Conservation (phyloP, 495 filamentous ascomycete genomes). For the Echria macrotheca region DNA sequence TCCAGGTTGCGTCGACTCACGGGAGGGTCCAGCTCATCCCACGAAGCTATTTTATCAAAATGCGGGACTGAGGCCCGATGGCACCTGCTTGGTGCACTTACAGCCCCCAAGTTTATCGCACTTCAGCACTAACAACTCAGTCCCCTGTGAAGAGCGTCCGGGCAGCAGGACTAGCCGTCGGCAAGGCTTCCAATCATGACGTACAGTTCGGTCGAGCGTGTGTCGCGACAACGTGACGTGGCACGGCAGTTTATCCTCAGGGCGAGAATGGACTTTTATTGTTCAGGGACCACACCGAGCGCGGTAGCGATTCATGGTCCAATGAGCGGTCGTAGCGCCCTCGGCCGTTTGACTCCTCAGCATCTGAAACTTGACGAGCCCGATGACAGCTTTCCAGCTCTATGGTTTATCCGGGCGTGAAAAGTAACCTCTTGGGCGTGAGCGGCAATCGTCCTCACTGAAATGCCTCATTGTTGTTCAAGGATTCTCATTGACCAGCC, state of each 20-base stretch:
- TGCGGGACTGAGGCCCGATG: background rate
- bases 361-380: conserved; percentile 12
- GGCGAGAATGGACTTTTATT: background rate
- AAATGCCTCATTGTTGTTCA: conserved; percentile 27
- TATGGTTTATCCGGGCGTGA: conserved; percentile 8
- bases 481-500: conserved; percentile 32
- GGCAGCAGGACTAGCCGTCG: too few relatives aligned
- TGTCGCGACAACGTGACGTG: conserved; percentile 4
- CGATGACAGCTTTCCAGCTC: conserved; percentile 10
- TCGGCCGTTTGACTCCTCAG: conserved; percentile 9
- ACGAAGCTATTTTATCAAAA: background rate
- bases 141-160: too few relatives aligned
- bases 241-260: background rate
- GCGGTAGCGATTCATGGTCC: background rate
- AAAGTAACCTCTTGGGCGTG: too few relatives aligned
- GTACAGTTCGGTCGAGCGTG: too few relatives aligned
- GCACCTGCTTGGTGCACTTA: background rate
- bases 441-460: too few relatives aligned
- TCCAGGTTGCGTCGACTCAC: background rate
- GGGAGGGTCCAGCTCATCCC: background rate
- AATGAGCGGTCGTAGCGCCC: conserved; percentile 11
- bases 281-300: conserved; percentile 6
- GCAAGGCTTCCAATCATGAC: too few relatives aligned
- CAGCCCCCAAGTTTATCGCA: too few relatives aligned
- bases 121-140: too few relatives aligned